Conservation (phyloP, 2,329 filamentous ascomycete genomes). For the Dryadomyces quercivorus region DNA sequence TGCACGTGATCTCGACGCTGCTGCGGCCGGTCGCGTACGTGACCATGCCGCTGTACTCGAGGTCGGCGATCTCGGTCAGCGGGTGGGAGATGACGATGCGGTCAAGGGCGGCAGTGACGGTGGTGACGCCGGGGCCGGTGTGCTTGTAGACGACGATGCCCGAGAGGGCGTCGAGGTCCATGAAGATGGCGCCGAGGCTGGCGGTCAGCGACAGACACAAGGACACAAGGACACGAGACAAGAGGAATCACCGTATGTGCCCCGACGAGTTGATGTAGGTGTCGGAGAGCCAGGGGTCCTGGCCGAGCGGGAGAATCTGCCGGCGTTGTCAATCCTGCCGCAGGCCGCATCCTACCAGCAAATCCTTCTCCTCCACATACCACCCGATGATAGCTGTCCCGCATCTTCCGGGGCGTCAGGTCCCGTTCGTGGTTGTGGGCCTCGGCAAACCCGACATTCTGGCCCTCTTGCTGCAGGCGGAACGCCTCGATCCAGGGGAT, state of each 20-base stretch:
- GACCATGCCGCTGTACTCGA: constrained; percentile 52
- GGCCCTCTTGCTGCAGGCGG: constrained; percentile 35
- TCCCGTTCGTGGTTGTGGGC: constrained; percentile 31
- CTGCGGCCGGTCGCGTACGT: constrained; percentile 61
- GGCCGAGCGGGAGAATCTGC: constrained; percentile 47
- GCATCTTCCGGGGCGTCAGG: constrained; percentile 55
- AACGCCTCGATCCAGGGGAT: constrained; percentile 61
- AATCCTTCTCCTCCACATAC: constrained; percentile 28
- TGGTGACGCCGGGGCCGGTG: constrained; percentile 41
- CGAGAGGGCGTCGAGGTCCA: constrained; percentile 69
- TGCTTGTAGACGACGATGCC: constrained; percentile 65
- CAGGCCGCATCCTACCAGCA: too few relatives aligned
- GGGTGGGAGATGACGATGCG: constrained; percentile 51
- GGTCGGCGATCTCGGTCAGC: constrained; percentile 64
- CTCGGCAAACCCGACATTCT: constrained; percentile 15
- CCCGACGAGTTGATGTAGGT: constrained; percentile 67
- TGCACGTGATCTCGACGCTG: constrained; percentile 62
- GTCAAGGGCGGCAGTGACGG: constrained; percentile 36
- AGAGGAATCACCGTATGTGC: constrained; percentile 55
- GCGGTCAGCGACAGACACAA: constrained; percentile 12
- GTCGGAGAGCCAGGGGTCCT: constrained; percentile 66
- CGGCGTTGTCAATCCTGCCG: neutral
- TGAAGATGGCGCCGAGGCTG: constrained; percentile 59
- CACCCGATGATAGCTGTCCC: constrained; percentile 56
- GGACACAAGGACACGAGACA: too few relatives aligned